Evolutionary conservation across 495 filamentous ascomycete species (phyloP), one percentile per base, ranked within the genome.

Genomic region (Xylaria bambusicola): DNA sequence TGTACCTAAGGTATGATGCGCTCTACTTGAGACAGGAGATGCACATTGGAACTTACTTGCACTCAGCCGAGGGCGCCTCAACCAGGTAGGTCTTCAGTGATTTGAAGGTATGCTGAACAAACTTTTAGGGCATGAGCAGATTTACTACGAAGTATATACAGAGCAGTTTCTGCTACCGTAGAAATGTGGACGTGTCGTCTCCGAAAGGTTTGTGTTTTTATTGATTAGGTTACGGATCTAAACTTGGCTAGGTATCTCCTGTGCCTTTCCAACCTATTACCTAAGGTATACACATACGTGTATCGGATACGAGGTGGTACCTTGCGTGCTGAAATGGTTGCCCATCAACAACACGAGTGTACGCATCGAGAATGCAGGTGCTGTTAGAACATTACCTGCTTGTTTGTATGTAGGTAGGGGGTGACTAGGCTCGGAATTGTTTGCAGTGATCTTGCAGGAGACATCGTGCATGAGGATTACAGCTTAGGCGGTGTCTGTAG

Each of bases 391-490:
- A 38, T 33, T 31, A 27, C 24, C 17, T 44, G 18, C 23, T 35
- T 9, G 21, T 27, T 20, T 45, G 52, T 10, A 56, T 35, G 26
- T n/a, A n/a, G 24, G 41, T 44, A 33, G 17, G 40, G 10, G 36
- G 38, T 56, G 5, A 12, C n/a, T 56, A 40, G 20, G 38, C 42
- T 41, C 52, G 35, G 53, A 56, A 24, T 36, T 36, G 48, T 59
- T 59, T 40, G 44, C 47, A 50, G 56, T 36, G 54, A 59, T 59
- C 56, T 59, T 52, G 56, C 56, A 52, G 35, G 36, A 52, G 5
- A 3, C 6, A 9, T 49, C 55, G 33, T 52, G 48, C 56, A 44
- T 51, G 38, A 51, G 56, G 27, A 52, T 38, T 59, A 36, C 56
- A 27, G 44, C 26, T 52, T 48, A 24, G 44, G 18, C 49, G 45